Evolutionary conservation across 768 basidiomycete genomes (phyloP), one percentile per base, ranked within the genome.

Genomic region (Cystoderma amianthinum): DNA sequence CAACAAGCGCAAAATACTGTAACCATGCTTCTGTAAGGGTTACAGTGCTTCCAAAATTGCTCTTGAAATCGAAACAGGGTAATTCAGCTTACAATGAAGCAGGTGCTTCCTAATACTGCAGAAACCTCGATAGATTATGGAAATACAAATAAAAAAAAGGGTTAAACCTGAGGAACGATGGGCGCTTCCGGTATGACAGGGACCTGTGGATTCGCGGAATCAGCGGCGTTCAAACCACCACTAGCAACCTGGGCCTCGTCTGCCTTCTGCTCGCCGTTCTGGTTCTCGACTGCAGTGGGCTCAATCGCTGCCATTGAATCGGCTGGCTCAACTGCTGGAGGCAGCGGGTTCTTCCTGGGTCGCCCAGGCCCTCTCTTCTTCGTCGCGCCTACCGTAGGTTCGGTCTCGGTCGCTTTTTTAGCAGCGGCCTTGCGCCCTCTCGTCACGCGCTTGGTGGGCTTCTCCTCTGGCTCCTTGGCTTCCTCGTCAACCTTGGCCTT

Each of bases 401-500:
- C n/a, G 25, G 25, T 9, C 7, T 36, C 44, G 12, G 18, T 39
- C 10, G 15, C 34, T 1, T 37, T 23, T 4, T 34, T 39, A 11
- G 38, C 38, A 5, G 23, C 32, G 20, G 40, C 22, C 32, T 45
- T 42, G 32, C 37, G 41, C 17, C 19, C 41, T 21, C n/a, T 24
- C 23, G 32, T 48, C 39, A 22, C 38, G 24, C 13, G 15, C 36
- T 45, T 48, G 36, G 25, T 40, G 33, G 34, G 34, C 36, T 32
- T 28, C 9, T 15, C 40, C 17, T 51, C 39, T 21, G 38, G 42
- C 21, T 45, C 38, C 11, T 17, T 41, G 19, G 40, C 32, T 22
- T 42, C 49, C 32, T 49, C 50, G 41, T 54, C 56, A 15, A 38
- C 52, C 0, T 23, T 39, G 11, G 47, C 54, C 39, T 49, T 44